These are phyloP conservation scores for Rhazya stricta DNA, from an alignment of 257 asterid genomes.

Conservation along the genomic window DNA sequence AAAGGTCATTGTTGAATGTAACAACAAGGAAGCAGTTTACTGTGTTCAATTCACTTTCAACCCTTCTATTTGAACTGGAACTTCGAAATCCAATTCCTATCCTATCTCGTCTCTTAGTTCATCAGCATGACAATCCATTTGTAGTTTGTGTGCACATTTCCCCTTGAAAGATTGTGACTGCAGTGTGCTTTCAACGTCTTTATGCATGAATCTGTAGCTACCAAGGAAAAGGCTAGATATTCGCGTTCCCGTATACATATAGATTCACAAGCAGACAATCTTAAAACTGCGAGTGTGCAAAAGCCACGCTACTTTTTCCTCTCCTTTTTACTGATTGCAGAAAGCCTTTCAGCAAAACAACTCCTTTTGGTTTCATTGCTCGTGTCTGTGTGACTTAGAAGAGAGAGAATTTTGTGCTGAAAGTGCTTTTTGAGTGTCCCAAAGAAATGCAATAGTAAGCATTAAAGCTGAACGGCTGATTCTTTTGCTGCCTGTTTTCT, in stretches of 20 bases:
- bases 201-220: conserved; percentile 33
- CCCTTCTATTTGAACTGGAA: too few relatives aligned
- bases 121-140: conserved; percentile 7
- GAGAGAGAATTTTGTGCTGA: conserved; percentile 37
- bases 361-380: conserved; percentile 25
- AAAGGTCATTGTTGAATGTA: not conserved
- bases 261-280: conserved; percentile 54
- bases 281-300: conserved; percentile 52
- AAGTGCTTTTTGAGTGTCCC: conserved; percentile 68
- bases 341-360: conserved; percentile 37
- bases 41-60: not conserved
- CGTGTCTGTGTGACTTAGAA: conserved; percentile 23
- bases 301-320: conserved; percentile 53
- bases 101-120: not conserved
- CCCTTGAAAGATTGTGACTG: conserved; percentile 31
- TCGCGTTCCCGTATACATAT: conserved; percentile 39
- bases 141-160: conserved; percentile 18
- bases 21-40: not conserved
- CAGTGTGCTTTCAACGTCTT: conserved; percentile 65
- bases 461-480: conserved; percentile 55
- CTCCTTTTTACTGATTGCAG: conserved; percentile 37
- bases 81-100: too few relatives aligned
- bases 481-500: conserved; percentile 40
- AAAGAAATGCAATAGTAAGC: conserved; percentile 54
- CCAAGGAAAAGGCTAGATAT: conserved; percentile 43